Evolutionary conservation across 78 protist genomes (phyloP).

Genomic region (Pigoraptor vietnamica): DNA sequence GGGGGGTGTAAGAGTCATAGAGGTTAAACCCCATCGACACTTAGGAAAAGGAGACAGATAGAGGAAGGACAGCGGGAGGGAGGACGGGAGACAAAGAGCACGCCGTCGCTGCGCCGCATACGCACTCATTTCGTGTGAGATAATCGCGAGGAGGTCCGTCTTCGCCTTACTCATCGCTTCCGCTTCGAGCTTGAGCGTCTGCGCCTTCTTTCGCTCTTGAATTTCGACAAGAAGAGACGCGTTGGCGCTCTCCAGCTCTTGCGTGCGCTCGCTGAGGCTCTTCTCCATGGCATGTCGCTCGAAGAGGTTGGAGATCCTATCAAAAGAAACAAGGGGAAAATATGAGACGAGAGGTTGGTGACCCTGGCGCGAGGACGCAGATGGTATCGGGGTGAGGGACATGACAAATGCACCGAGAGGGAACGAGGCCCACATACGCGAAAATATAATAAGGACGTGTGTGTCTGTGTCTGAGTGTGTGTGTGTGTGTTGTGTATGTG

Average conservation of each 20-base stretch:
- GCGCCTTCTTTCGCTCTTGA: background rate
- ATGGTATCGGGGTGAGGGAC: too few relatives aligned
- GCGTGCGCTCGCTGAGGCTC: background rate
- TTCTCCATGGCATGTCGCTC: background rate
- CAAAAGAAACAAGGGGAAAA: too few relatives aligned
- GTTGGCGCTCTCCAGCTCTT: background rate
- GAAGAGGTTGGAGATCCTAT: background rate
- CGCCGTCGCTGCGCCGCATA: background rate
- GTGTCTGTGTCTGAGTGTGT: background rate
- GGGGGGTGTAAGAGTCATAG: too few relatives aligned
- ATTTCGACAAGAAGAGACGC: background rate
- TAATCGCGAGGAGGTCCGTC: background rate
- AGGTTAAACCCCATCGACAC: too few relatives aligned
- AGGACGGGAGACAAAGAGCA: background rate
- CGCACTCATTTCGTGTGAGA: background rate
- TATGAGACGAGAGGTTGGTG: too few relatives aligned
- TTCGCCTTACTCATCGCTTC: background rate
- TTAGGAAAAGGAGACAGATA: too few relatives aligned
- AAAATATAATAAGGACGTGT: background rate
- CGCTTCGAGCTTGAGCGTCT: background rate
- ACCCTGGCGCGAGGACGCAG: too few relatives aligned
- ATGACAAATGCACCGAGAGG: too few relatives aligned
- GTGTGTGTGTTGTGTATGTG: background rate
- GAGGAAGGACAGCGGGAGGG: too few relatives aligned
- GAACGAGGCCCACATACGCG: too few relatives aligned